Conservation (phyloP, 495 filamentous ascomycete species). For the Astrocystis sublimbata region DNA sequence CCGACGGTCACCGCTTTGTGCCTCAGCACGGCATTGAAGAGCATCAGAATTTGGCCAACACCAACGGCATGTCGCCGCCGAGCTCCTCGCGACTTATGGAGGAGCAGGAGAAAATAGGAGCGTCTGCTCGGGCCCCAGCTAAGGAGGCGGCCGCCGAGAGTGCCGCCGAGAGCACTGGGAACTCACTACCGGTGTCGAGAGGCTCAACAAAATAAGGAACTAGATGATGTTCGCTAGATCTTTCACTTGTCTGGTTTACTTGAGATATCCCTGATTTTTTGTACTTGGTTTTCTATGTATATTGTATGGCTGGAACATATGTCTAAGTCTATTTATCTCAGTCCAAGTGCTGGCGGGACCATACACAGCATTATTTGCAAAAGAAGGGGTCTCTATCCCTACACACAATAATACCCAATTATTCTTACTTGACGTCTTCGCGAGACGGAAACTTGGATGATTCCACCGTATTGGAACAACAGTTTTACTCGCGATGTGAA, state of each 20-base stretch:
- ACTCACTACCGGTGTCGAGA: constrained; percentile 4
- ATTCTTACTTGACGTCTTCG: too few species aligned
- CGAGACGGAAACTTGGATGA: too few species aligned
- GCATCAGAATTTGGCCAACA: constrained; percentile 66
- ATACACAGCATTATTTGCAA: neutral
- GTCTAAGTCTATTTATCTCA: neutral
- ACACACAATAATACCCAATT: constrained; percentile 2
- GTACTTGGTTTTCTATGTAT: constrained; percentile 1
- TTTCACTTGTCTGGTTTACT: neutral
- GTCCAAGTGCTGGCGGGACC: neutral
- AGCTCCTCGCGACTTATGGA: constrained; percentile 12
- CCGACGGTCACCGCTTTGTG: constrained; percentile 63
- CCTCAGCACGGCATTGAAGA: constrained; percentile 81
- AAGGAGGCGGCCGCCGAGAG: constrained; percentile 22
- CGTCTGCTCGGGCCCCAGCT: constrained; percentile 25
- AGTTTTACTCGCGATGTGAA: too few species aligned
- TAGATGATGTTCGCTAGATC: neutral
- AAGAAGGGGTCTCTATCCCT: neutral
- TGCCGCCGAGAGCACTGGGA: neutral
- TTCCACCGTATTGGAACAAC: too few species aligned
- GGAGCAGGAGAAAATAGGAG: constrained; percentile 29
- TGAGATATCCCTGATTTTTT: constrained; percentile 6
- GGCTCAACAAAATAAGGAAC: neutral
- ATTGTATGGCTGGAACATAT: neutral
- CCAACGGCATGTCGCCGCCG: constrained; percentile 23